phyloP scores from a whole-genome alignment of 2,329 filamentous ascomycete genomes.

The Aspergillus unguis region DNA sequence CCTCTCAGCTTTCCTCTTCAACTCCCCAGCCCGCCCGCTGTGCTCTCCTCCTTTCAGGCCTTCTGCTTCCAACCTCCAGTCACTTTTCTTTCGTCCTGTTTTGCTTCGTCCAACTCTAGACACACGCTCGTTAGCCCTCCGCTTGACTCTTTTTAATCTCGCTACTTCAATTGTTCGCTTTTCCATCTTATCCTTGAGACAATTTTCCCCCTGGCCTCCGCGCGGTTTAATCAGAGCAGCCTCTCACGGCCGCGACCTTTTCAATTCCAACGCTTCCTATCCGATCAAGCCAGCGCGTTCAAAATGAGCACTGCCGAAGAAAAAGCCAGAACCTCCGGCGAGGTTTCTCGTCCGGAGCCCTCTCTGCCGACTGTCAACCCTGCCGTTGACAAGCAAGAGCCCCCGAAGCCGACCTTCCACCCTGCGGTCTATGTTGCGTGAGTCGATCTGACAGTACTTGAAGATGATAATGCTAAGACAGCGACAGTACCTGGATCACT shows the following conservation, averaged over 20 bases:
- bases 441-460: slow-evolving; percentile 14
- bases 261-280: slow-evolving; percentile 47
- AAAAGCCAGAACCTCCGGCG: slow-evolving; percentile 80
- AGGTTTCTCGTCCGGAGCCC: slow-evolving; percentile 46
- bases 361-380: slow-evolving; percentile 80
- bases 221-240: slow-evolving; percentile 42
- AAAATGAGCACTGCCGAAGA: slow-evolving; percentile 65
- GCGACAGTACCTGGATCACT: slow-evolving; percentile 76
- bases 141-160: slow-evolving; percentile 17
- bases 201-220: slow-evolving; percentile 41
- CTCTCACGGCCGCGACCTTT: slow-evolving; percentile 46
- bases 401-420: slow-evolving; percentile 65
- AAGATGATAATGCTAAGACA: slow-evolving; percentile 15
- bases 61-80: slow-evolving; percentile 2
- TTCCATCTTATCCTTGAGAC: slow-evolving; percentile 18
- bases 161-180: slow-evolving; percentile 13
- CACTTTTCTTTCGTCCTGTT: slow-evolving; percentile 23
- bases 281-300: slow-evolving; percentile 36
- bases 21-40: background rate
- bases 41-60: background rate
- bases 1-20: background rate
- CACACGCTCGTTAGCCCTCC: slow-evolving; percentile 26
- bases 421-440: slow-evolving; percentile 80
- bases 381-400: slow-evolving; percentile 66
- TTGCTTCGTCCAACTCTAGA: slow-evolving; percentile 25